These are phyloP conservation scores for Pseudozyma thailandica DNA, from an alignment of 1,284 basidiomycete genomes.

Conservation along the genomic window DNA sequence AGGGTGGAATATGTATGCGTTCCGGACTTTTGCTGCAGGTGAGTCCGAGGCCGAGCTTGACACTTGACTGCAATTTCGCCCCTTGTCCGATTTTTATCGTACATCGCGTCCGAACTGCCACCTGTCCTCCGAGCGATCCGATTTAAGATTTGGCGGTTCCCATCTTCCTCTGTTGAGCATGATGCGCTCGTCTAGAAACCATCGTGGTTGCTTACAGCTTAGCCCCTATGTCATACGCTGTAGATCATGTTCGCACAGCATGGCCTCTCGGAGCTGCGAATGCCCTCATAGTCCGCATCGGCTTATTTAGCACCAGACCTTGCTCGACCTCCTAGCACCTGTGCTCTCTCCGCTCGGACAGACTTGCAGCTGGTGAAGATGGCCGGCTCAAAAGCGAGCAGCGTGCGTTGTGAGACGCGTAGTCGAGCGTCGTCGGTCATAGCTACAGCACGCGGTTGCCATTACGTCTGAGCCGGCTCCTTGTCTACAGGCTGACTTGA, in stretches of 20 bases:
- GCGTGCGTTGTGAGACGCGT: too few relatives aligned
- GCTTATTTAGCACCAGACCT: not conserved
- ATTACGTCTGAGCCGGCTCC: too few relatives aligned
- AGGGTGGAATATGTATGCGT: conserved; percentile 8
- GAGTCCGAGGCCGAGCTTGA: conserved; percentile 45
- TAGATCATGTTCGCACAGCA: not conserved
- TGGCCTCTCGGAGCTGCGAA: not conserved
- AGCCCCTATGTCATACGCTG: too few relatives aligned
- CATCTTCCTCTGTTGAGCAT: too few relatives aligned
- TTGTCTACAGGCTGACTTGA: too few relatives aligned
- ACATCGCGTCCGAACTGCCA: conserved; percentile 32
- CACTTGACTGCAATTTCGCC: conserved; percentile 11
- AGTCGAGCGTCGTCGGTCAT: too few relatives aligned
- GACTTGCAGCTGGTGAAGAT: too few relatives aligned
- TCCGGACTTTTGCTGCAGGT: conserved; percentile 33
- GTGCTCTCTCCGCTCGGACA: conserved; percentile 1
- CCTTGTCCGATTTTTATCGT: not conserved
- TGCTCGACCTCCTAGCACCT: not conserved
- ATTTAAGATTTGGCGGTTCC: not conserved
- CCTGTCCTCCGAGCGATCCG: conserved; percentile 13
- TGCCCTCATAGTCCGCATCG: not conserved
- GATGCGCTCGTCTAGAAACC: too few relatives aligned
- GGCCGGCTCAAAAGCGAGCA: too few relatives aligned
- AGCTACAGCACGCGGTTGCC: too few relatives aligned
- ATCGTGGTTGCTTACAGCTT: too few relatives aligned